These are phyloP conservation scores for Ocimum tenuiflorum DNA, from an alignment of 257 asterid genomes.

Conservation along the genomic window DNA sequence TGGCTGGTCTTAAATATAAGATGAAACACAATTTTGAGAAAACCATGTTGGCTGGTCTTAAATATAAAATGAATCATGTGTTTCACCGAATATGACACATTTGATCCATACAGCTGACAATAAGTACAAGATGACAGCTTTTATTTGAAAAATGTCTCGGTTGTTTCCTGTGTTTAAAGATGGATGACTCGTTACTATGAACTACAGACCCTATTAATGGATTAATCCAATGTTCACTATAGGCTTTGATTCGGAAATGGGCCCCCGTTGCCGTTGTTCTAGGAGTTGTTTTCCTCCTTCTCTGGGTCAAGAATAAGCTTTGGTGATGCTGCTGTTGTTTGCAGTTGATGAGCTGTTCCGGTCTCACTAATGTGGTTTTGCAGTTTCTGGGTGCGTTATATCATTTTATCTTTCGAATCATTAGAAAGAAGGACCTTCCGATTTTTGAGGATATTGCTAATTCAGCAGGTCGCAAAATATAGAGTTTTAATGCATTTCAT, in stretches of 20 bases:
- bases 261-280: slow-evolving; percentile 89
- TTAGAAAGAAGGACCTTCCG: not conserved
- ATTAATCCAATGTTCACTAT: slow-evolving; percentile 10
- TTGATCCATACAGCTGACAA: not conserved
- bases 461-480: slow-evolving; percentile 7
- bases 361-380: slow-evolving; percentile 1
- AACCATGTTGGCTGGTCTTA: not conserved
- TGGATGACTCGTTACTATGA: not conserved
- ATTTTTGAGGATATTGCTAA: not conserved
- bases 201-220: not conserved
- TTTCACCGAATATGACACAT: not conserved
- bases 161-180: not conserved
- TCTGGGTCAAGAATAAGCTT: slow-evolving; percentile 73
- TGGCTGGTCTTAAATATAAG: not conserved
- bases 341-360: slow-evolving; percentile 21
- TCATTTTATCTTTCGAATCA: slow-evolving; percentile 1
- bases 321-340: slow-evolving; percentile 50
- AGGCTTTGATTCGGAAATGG: slow-evolving; percentile 94
- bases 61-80: not conserved
- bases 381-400: not conserved
- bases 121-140: not conserved
- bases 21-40: not conserved
- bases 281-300: slow-evolving; percentile 75
- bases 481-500: no score
- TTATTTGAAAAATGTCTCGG: no score